Conservation (phyloP, 2,329 filamentous ascomycete genomes). For the Xylaria sp. region DNA sequence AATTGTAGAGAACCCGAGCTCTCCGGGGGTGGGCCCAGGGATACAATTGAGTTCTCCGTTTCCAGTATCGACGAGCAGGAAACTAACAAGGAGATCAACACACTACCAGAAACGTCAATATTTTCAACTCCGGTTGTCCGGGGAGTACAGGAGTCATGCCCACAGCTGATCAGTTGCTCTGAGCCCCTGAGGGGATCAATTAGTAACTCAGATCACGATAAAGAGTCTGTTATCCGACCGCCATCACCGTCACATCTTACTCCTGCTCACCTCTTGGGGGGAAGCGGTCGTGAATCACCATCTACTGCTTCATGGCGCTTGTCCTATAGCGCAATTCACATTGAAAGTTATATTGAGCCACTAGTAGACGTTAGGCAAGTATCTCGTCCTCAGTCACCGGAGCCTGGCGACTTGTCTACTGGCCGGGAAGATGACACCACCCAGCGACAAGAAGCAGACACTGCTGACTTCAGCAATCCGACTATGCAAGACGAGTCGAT, state of each 20-base stretch:
- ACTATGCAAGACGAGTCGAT: constrained; percentile 25
- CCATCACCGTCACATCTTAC: constrained; percentile 41
- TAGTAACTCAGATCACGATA: constrained; percentile 31
- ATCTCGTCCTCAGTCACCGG: constrained; percentile 27
- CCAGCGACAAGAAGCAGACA: constrained; percentile 14
- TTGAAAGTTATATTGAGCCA: constrained; percentile 42
- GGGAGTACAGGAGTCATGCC: constrained; percentile 24
- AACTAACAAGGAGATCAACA: constrained; percentile 18
- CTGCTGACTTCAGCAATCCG: constrained; percentile 4
- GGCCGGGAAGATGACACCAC: constrained; percentile 15
- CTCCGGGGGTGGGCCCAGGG: constrained; percentile 57
- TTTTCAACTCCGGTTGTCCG: constrained; percentile 24
- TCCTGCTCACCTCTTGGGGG: constrained; percentile 38
- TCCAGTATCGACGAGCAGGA: constrained; percentile 38
- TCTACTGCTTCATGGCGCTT: constrained; percentile 48
- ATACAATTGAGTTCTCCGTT: constrained; percentile 60
- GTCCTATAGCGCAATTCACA: constrained; percentile 44
- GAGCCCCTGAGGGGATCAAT: constrained; percentile 27
- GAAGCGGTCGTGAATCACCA: constrained; percentile 39
- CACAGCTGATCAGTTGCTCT: constrained; percentile 38
- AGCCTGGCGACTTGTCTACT: constrained; percentile 15
- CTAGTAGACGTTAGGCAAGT: constrained; percentile 29
- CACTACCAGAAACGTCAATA: constrained; percentile 21
- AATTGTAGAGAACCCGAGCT: constrained; percentile 45
- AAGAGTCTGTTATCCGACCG: constrained; percentile 35